Evolutionary conservation across 108 stramenopile genomes (phyloP).

Genomic region (Nitzschia sp.): DNA sequence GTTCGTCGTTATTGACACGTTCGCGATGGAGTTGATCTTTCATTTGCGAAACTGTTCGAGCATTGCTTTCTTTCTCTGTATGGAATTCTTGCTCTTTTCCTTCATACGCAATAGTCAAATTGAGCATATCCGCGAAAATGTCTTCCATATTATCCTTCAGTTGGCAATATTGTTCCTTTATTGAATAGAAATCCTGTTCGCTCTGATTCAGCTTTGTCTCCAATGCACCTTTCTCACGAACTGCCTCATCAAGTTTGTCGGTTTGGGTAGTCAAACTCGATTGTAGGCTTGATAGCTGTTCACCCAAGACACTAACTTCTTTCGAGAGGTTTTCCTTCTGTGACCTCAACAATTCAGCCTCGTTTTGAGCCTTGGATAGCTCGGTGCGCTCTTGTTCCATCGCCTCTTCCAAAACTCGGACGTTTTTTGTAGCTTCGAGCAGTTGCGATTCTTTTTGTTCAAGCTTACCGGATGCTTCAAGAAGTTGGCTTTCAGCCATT

Average conservation of each 20-base stretch:
- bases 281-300: background rate
- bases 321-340: too few species aligned
- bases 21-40: conserved; percentile 22
- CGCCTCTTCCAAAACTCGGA: background rate
- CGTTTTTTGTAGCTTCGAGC: background rate
- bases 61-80: conserved; percentile 2
- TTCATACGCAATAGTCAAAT: conserved; percentile 30
- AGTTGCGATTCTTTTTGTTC: conserved; percentile 14
- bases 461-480: conserved; percentile 1
- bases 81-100: conserved; percentile 25
- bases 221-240: background rate
- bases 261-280: background rate
- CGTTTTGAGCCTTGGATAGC: background rate
- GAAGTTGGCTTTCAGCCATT: conserved; percentile 14
- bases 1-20: conserved; percentile 22
- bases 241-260: conserved; percentile 1
- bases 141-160: conserved; percentile 34
- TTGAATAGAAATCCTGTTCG: background rate
- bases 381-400: conserved; percentile 6
- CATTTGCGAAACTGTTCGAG: conserved; percentile 5
- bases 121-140: conserved; percentile 42
- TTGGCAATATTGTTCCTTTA: background rate
- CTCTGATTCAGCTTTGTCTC: background rate
- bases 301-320: too few species aligned
- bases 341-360: too few species aligned